Evolutionary conservation across 164 flowering plant genomes (phyloP), one percentile per base, ranked within the genome.

Genomic region (Magnolia officinalis): DNA sequence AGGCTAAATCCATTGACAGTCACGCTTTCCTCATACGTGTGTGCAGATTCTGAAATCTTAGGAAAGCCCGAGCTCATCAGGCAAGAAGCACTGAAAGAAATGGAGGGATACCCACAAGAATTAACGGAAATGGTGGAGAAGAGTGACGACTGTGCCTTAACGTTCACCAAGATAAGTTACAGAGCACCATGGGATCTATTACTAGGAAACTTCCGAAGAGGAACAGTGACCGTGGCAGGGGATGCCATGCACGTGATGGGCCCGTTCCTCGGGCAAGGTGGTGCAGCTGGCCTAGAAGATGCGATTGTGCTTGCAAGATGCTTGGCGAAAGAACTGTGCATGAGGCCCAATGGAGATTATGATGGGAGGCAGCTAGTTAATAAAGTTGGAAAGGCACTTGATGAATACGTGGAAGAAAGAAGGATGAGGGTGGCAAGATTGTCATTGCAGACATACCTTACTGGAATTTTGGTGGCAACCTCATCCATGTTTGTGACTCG

Each of bases 191-290:
- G 83, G 85, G 81, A 81, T 7, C 71, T 83, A 11, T 61, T 78
- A 19, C 16, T 71, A 4, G 77, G 78, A 70, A 76, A 4, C 21
- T 83, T 78, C 58, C 65, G 77, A 0, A 81, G 74, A 72, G 86
- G 82, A 16, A 76, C 83, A 13, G 77, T 80, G 9, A 77, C 78
- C 6, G 78, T 83, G 11, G 84, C 86, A 8, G 86, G 87, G n/a
- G 87, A 85, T 74, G 83, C 87, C 70, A 79, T 83, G 87, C 86
- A 85, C 75, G 83, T 78, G 0, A 83, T 83, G 85, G 87, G 86
- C n/a, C 87, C 87, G 9, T 85, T 78, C 68, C 72, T 83, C 2
- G 84, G 84, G n/a, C 87, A 85, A 65, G 87, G 87, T 63, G 84
- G 85, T 1, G 76, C 85, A 1, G 75, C 83, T 9, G 86, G 71